Base-by-base conservation (phyloP, 2,329 filamentous ascomycete species). In the Fusarium drepaniforme region DNA sequence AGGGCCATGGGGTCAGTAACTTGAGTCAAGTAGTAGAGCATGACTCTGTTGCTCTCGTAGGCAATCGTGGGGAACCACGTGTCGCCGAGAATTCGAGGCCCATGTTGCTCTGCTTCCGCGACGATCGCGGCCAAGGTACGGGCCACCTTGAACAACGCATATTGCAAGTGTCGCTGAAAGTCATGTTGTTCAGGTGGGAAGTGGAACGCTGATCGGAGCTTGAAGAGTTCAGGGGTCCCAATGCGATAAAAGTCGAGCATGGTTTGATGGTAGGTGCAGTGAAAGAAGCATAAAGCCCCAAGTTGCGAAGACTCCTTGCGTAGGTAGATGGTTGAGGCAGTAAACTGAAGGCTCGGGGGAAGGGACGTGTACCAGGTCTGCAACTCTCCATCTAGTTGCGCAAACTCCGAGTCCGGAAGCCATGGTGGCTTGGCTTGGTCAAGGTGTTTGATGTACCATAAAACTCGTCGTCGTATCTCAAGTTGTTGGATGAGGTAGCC, bases 211-310 rank as follows among this genome's bases (percentile, higher is more conserved):
- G 68, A 73, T 25, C 71, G 68, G 2, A 73, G 61, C 40, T 71
- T 71, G 56, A 68, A 73, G 9, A 73, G 61, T 7, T 61, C 68
- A 6, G 71, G 71, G 2, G 65, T 71, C n/a, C 64, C 68, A 30
- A 73, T 73, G 11, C 71, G 68, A 25, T 71, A 73, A 21, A 73
- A 68, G 53, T 73, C 71, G 8, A 70, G 38, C 68, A 73, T 71
- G 25, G 71, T 73, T 12, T 73, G 68, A 38, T 73, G 64, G n/a
- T 71, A 73, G 2, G 71, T 44, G 53, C 71, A 71, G 51, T 73
- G 71, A 23, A 73, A 71, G 13, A 73, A n/a, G 25, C 71, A 73
- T 23, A 73, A 58, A 18, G 71, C 71, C 7, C 68, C 68, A 8
- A 73, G 58, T 40, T 73, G 68, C 2, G 65, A 68, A 8, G 68